Percentiles rank a stretch among this genome's conserved stretches.
phyloP scores from a whole-genome alignment of 805 yeast species.

The Spathaspora arborariae region DNA sequence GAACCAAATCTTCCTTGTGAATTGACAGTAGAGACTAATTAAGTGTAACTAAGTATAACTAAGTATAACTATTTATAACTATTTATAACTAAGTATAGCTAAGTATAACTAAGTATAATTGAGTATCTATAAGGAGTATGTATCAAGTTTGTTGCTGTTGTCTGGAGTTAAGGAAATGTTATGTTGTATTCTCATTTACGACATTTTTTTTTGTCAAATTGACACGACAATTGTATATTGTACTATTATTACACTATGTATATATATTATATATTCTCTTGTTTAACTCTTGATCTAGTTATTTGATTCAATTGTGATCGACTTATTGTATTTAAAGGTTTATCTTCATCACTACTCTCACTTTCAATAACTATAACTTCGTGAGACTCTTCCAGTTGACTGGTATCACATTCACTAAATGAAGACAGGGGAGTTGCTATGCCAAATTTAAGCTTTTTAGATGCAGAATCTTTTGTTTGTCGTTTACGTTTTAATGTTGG shows the following conservation, averaged over 20 bases:
- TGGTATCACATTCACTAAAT: conserved; percentile 17
- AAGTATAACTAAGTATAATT: background rate
- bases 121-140: background rate
- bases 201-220: background rate
- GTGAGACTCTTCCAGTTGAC: background rate
- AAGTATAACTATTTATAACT: too few species aligned
- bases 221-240: background rate
- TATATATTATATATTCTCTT: background rate
- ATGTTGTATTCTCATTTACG: background rate
- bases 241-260: background rate
- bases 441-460: conserved; percentile 13
- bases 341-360: background rate
- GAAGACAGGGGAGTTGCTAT: conserved; percentile 36
- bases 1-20: background rate
- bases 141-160: background rate
- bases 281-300: background rate
- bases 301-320: conserved; percentile 10
- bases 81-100: too few species aligned
- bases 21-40: background rate
- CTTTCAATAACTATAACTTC: conserved; percentile 1
- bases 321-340: conserved; percentile 9
- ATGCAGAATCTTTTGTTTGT: conserved; percentile 7
- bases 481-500: conserved; percentile 19
- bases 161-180: background rate
- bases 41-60: too few species aligned